Evolutionary conservation across 2,329 filamentous ascomycete species (phyloP).

Genomic region (Ophiostoma sp.): DNA sequence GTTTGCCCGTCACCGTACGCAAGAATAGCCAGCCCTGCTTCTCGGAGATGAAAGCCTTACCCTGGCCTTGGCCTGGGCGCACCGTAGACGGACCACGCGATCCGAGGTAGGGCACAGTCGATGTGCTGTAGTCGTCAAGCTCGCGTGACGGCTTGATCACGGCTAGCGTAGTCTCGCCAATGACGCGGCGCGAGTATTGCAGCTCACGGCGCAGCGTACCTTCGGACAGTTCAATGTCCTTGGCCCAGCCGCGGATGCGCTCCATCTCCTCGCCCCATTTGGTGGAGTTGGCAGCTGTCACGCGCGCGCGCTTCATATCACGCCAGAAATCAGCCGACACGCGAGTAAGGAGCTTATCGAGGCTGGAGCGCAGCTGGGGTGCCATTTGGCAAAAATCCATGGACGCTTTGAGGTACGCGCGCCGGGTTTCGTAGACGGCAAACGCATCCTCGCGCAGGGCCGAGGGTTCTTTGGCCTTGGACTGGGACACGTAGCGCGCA

Average conservation of each 20-base stretch:
- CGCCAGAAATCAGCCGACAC: conserved; percentile 83
- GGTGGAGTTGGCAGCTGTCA: conserved; percentile 57
- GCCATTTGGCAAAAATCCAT: conserved; percentile 90
- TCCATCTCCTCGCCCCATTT: conserved; percentile 79
- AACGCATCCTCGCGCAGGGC: conserved; percentile 92
- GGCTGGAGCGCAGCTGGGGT: conserved; percentile 73
- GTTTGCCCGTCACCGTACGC: conserved; percentile 76
- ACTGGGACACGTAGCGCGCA: conserved; percentile 74
- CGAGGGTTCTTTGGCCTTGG: conserved; percentile 90
- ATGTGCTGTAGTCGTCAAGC: conserved; percentile 84
- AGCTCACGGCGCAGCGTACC: conserved; percentile 76
- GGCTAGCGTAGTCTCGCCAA: conserved; percentile 70
- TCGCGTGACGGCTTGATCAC: conserved; percentile 78
- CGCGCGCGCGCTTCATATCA: conserved; percentile 70
- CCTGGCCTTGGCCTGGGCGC: conserved; percentile 46
- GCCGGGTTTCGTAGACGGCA: conserved; percentile 85
- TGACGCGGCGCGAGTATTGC: conserved; percentile 68
- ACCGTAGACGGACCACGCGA: conserved; percentile 57
- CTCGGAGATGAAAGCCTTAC: conserved; percentile 52
- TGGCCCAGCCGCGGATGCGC: conserved; percentile 84
- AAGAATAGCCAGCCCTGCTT: conserved; percentile 96
- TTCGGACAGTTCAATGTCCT: conserved; percentile 90
- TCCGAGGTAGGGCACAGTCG: conserved; percentile 81
- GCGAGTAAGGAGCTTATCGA: conserved; percentile 81
- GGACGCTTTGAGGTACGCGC: conserved; percentile 82